Base-by-base conservation (phyloP, 352 stramenopile genomes). In the Pythium grandisporangium region DNA sequence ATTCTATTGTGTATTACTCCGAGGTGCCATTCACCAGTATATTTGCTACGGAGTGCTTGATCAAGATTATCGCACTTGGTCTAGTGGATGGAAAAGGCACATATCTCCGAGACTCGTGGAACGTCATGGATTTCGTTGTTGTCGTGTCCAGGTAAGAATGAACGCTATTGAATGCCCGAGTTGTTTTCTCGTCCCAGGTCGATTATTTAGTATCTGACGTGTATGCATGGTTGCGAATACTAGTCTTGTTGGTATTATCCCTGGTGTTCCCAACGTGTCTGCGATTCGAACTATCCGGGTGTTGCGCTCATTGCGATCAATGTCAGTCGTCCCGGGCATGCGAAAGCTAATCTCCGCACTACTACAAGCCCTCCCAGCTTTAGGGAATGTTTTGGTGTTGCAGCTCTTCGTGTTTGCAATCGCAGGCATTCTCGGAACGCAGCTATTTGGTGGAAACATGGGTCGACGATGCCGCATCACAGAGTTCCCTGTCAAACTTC, bases 21-120 rank as follows among this genome's bases (percentile, higher is more conserved):
- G 84, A 96, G 35, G 35, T 66, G 2, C 68, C 85, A 1, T 97
- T 96, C 42, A 96, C 84, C 0, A 48, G 68, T 2, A 63, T 96
- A 17, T 98, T 98, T 53, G 75, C 81, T 0, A 22, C 78, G 1
- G 92, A 98, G 47, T 80, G 74, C 13, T 30, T 83, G 6, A 50
- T 97, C n/a, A 98, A 97, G 55, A 91, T 97, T 30, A 53, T 96
- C 10, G 81, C 83, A 0, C 73, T 96, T 55, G 89, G 89, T 0
- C 73, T 93, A 6, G 22, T 78, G 5, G 53, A 61, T 0, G 66
- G 61, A 3, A 52, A 71, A 23, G 71, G 83, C 2, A 70, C 64
- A 11, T 97, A 96, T 48, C 52, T 90, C 0, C 56, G 68, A 3
- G 84, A 97, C 53, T 58, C 60, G 4, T 97, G 87, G 89, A 97